These are phyloP conservation scores for Triangularia setosa DNA, from an alignment of 2,329 filamentous ascomycete species.

Conservation along the genomic window DNA sequence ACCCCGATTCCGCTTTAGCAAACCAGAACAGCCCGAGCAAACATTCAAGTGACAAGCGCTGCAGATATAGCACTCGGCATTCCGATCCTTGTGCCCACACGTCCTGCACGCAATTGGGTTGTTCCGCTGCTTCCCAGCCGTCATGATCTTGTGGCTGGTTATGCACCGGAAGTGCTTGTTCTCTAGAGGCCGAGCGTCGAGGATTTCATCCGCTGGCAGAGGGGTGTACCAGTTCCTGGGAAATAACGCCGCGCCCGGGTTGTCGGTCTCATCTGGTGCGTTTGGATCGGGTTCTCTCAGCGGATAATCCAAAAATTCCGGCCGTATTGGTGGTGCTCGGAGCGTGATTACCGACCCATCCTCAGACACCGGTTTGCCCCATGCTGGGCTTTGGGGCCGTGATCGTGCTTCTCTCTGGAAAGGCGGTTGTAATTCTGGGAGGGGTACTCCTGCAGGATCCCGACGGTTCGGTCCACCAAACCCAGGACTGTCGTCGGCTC, in stretches of 20 bases:
- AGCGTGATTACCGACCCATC: conserved; percentile 26
- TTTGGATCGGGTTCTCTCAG: conserved; percentile 12
- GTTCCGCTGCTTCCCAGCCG: conserved; percentile 43
- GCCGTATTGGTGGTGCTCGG: conserved; percentile 10
- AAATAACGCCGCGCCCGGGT: conserved; percentile 27
- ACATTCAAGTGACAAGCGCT: conserved; percentile 29
- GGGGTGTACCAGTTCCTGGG: conserved; percentile 28
- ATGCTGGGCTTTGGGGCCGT: background rate
- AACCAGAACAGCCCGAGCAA: conserved; percentile 37
- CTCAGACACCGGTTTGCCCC: conserved; percentile 20
- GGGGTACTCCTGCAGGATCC: background rate
- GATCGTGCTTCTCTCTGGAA: background rate
- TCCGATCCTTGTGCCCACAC: conserved; percentile 36
- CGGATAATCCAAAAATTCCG: background rate
- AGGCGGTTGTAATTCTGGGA: background rate
- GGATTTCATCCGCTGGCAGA: conserved; percentile 35
- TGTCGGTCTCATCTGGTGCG: conserved; percentile 18
- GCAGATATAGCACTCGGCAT: conserved; percentile 39
- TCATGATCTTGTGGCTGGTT: conserved; percentile 46
- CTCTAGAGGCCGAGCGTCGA: conserved; percentile 40
- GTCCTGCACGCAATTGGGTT: conserved; percentile 53
- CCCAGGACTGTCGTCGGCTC: conserved; percentile 27
- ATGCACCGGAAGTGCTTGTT: conserved; percentile 44
- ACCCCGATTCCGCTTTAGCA: conserved; percentile 39
- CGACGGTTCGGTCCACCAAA: background rate